A percentile compares a stretch with the other conserved stretches of the same genome.
These are phyloP conservation scores for Penicillium cosmopolitanum DNA, from an alignment of 495 filamentous ascomycete species.

Conservation along the genomic window DNA sequence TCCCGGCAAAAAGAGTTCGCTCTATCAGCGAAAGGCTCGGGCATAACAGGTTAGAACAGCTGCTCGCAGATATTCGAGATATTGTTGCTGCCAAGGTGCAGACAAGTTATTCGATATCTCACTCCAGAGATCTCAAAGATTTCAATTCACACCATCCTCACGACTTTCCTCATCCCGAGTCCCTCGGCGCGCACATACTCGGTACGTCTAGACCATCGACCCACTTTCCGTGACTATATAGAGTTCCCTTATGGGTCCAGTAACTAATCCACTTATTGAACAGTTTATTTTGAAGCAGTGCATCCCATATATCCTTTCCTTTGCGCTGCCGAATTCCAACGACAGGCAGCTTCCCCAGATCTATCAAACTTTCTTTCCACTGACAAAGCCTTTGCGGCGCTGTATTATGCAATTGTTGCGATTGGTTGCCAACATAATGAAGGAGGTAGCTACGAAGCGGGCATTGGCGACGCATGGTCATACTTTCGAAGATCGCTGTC, in stretches of 20 bases:
- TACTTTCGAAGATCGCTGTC: slow-evolving; percentile 21
- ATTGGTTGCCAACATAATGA: slow-evolving; percentile 28
- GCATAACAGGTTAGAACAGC: slow-evolving; percentile 19
- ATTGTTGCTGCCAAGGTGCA: slow-evolving; percentile 17
- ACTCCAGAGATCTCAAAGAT: not conserved
- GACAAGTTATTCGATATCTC: not conserved
- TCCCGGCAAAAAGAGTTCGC: slow-evolving; percentile 16
- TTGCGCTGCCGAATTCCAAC: slow-evolving; percentile 7
- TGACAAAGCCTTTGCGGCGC: slow-evolving; percentile 17
- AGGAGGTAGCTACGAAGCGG: slow-evolving; percentile 23
- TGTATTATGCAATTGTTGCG: slow-evolving; percentile 25
- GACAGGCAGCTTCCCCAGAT: slow-evolving; percentile 2
- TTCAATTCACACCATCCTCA: not conserved
- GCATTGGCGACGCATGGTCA: slow-evolving; percentile 20
- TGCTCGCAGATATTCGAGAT: slow-evolving; percentile 18
- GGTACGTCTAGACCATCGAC: not conserved
- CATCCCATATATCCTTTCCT: slow-evolving; percentile 27
- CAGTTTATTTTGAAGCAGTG: slow-evolving; percentile 23
- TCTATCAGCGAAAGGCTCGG: slow-evolving; percentile 17
- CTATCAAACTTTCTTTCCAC: slow-evolving; percentile 5
- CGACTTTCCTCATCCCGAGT: not conserved
- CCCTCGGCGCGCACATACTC: not conserved
- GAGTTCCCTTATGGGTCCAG: not conserved
- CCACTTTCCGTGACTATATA: too few relatives aligned
- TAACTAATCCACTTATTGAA: not conserved